Percentiles rank a stretch among this genome's conserved stretches.
phyloP scores from a whole-genome alignment of 805 yeast genomes.

The Yarrowia phangngaensis region DNA sequence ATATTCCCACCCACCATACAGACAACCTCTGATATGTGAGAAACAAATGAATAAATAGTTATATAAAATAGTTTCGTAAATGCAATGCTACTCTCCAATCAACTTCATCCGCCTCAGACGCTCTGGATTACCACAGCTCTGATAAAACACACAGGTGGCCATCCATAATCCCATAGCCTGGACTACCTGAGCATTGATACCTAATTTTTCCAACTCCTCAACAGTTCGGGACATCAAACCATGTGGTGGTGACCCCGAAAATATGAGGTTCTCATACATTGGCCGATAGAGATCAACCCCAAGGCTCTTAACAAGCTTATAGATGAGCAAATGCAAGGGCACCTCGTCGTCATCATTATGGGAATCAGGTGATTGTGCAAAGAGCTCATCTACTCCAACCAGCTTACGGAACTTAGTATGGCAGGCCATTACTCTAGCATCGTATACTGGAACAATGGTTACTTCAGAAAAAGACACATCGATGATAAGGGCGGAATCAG shows the following conservation, averaged over 20 bases:
- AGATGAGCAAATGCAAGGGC: slow-evolving; percentile 8
- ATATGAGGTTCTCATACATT: slow-evolving; percentile 8
- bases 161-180: slow-evolving; percentile 17
- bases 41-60: neutral
- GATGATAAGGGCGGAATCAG: slow-evolving; percentile 3
- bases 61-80: neutral
- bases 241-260: neutral
- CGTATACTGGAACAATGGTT: slow-evolving; percentile 12
- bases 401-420: slow-evolving; percentile 5
- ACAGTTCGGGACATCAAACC: neutral
- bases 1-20: too few relatives aligned
- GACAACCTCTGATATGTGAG: too few relatives aligned
- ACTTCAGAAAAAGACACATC: neutral
- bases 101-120: slow-evolving; percentile 7
- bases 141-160: slow-evolving; percentile 7
- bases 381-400: neutral
- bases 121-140: slow-evolving; percentile 15
- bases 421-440: slow-evolving; percentile 8
- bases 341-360: slow-evolving; percentile 20
- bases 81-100: slow-evolving; percentile 15
- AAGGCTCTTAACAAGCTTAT: slow-evolving; percentile 3
- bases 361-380: neutral
- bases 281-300: slow-evolving; percentile 10
- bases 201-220: neutral
- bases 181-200: neutral